Conservation (phyloP, 2,329 filamentous ascomycete genomes). For the Ophiostoma ulmi region DNA sequence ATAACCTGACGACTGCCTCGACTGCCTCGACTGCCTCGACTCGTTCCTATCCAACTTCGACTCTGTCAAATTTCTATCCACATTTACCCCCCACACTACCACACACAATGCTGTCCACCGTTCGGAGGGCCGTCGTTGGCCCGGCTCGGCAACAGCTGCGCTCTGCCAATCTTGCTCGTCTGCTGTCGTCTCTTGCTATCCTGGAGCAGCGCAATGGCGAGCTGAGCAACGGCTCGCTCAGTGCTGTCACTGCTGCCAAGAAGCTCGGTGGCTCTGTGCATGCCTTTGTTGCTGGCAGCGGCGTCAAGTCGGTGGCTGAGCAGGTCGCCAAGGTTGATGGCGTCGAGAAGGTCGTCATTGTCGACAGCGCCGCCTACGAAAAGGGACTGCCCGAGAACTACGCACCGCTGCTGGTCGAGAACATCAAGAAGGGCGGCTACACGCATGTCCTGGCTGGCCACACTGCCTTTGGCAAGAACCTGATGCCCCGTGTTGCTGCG, state of each 20-base stretch:
- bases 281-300: constrained; percentile 78
- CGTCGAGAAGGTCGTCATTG: constrained; percentile 81
- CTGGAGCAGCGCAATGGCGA: constrained; percentile 90
- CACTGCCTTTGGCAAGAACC: constrained; percentile 92
- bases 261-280: constrained; percentile 82
- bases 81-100: neutral
- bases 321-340: constrained; percentile 86
- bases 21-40: neutral
- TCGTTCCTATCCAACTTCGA: neutral
- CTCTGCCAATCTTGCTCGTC: constrained; percentile 57
- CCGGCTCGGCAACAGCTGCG: constrained; percentile 18
- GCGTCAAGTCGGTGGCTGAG: constrained; percentile 68
- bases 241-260: constrained; percentile 77
- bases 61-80: no score
- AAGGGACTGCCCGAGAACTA: constrained; percentile 92
- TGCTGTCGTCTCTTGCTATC: constrained; percentile 83
- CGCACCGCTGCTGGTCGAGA: constrained; percentile 87
- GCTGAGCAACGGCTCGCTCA: constrained; percentile 75
- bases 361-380: constrained; percentile 87
- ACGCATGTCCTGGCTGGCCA: constrained; percentile 88
- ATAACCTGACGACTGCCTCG: neutral
- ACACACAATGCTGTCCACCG: constrained; percentile 26
- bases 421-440: constrained; percentile 92
- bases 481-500: constrained; percentile 86
- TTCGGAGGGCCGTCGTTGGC: constrained; percentile 23